Evolutionary conservation across 495 filamentous ascomycete species (phyloP), one percentile per base, ranked within the genome.

Genomic region (Filosporella fistucella): DNA sequence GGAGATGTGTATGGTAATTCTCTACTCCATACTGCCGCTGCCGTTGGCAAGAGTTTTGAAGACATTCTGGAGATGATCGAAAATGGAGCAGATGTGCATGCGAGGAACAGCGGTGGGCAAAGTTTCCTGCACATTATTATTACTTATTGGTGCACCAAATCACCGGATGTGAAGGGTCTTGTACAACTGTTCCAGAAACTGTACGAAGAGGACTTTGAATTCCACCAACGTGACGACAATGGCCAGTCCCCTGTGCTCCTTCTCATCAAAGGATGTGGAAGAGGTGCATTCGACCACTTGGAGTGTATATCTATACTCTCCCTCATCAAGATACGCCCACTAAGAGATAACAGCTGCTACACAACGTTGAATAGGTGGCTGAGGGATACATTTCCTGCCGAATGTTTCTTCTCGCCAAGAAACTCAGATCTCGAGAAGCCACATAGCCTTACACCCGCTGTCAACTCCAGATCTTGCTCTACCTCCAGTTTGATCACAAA

Each of bases 321-420:
- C 21, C 9, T 20, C 10, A 17, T 50, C 3, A 26, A 35, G n/a
- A 13, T 42, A 22, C 28, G 29, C 6, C 34, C 26, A 2, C 14
- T 6, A 13, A 20, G 47, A 21, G 47, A 50, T 14, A 50, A 43
- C 23, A 38, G 42, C 4, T 38, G 39, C 29, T n/a, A n/a, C n/a
- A n/a, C n/a, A n/a, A n/a, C n/a, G n/a, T n/a, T n/a, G n/a, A n/a
- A n/a, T n/a, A n/a, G n/a, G n/a, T n/a, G n/a, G n/a, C n/a, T n/a
- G n/a, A n/a, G n/a, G n/a, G n/a, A n/a, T n/a, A n/a, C n/a, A n/a
- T n/a, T n/a, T n/a, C n/a, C n/a, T n/a, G n/a, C n/a, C n/a, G n/a
- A n/a, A n/a, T n/a, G n/a, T n/a, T n/a, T n/a, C n/a, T n/a, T n/a
- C n/a, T n/a, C n/a, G n/a, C n/a, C n/a, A n/a, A n/a, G n/a, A n/a